Conservation (phyloP, 2,329 filamentous ascomycete species). For the Stemphylium vesicarium region DNA sequence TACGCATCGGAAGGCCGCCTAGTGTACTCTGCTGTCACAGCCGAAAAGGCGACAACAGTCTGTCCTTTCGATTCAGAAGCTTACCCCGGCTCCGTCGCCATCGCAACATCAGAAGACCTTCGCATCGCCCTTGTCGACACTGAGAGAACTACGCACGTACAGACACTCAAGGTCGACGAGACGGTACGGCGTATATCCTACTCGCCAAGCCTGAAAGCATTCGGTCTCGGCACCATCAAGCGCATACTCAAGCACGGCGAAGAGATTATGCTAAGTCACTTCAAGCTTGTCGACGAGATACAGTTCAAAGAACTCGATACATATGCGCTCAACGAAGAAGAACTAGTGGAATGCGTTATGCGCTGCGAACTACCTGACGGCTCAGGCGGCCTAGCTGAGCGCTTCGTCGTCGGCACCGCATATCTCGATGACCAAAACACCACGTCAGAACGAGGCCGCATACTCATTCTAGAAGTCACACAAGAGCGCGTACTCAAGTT, state of each 20-base stretch:
- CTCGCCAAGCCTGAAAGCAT: constrained; percentile 76
- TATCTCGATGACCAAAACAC: constrained; percentile 69
- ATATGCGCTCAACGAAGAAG: constrained; percentile 68
- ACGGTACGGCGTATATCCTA: constrained; percentile 89
- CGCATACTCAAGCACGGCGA: constrained; percentile 72
- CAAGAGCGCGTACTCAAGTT: constrained; percentile 74
- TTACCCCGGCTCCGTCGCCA: constrained; percentile 79
- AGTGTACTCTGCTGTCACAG: constrained; percentile 91
- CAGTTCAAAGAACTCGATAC: constrained; percentile 80
- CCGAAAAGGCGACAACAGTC: constrained; percentile 81
- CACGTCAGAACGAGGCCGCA: constrained; percentile 68
- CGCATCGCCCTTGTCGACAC: constrained; percentile 83
- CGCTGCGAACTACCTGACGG: constrained; percentile 73
- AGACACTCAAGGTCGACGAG: constrained; percentile 76
- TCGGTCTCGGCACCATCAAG: constrained; percentile 85
- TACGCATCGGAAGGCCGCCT: constrained; percentile 87
- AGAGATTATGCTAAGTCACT: constrained; percentile 79
- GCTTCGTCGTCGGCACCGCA: constrained; percentile 91
- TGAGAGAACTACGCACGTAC: constrained; percentile 86
- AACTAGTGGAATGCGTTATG: constrained; percentile 86
- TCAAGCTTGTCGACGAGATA: constrained; percentile 90
- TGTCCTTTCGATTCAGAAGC: constrained; percentile 82
- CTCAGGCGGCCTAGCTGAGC: constrained; percentile 66
- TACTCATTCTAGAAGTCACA: constrained; percentile 84
- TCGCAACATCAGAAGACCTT: constrained; percentile 78